Evolutionary conservation across 768 basidiomycete genomes (phyloP), one percentile per base, ranked within the genome.

Genomic region (Suillus alpinus): DNA sequence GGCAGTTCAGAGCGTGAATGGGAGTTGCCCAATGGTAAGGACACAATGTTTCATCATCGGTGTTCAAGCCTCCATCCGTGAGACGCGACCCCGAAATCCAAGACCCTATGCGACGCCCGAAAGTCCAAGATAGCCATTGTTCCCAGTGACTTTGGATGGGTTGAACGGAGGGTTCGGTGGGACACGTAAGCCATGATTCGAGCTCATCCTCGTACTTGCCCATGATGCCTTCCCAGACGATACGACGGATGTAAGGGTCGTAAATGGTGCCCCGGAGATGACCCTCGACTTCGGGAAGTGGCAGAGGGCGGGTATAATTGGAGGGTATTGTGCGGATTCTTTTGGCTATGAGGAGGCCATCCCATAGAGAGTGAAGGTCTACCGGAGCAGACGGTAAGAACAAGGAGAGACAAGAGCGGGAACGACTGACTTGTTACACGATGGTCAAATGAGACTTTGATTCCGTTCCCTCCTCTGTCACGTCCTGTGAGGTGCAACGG

Each of bases 291-390:
- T 83, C 80, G 5, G 79, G 78, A 64, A 83, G 81, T 5, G 92
- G 87, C 0, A 96, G 77, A 0, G 91, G 92, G 0, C 63, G 73
- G 3, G 89, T 84, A 70, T 99, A 98, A 73, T 98, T 96, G 23
- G 61, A 57, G 0, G 86, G 82, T 0, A 91, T 81, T 34, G 83
- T 82, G 37, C 94, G 86, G 59, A 98, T 80, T 20, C 87, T 84
- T 73, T 94, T 88, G 5, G 93, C 87, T 67, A 97, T 87, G 57
- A 99, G 82, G 34, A 85, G 78, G 18, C 78, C 77, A 69, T 98
- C 95, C 96, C 94, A 98, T 0, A 93, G 79, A 1, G 90, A 88
- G 71, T 96, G 95, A 1, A 98, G 79, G 70, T 94, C 93, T 83
- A 51, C 26, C 40, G 34, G 36, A 44, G n/a, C 18, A 23, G 26